Conservation (phyloP, 257 asterid species). For the Echium plantagineum region DNA sequence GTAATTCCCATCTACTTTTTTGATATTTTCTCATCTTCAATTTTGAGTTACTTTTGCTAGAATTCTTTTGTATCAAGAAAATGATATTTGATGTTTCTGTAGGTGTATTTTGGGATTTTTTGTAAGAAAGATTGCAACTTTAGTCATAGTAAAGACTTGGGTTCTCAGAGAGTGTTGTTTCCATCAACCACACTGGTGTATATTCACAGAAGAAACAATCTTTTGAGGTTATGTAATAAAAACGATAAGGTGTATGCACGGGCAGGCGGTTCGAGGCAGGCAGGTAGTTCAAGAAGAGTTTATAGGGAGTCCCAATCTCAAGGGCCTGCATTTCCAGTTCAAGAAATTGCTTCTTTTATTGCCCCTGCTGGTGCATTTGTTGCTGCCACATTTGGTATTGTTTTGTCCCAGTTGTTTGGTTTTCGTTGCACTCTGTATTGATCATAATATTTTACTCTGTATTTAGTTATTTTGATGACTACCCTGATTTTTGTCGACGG, state of each 20-base stretch:
- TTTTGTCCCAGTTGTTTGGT: conserved; percentile 3
- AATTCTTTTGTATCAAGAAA: too few species aligned
- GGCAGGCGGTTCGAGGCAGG: conserved; percentile 34
- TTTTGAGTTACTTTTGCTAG: too few species aligned
- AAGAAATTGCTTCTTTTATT: conserved; percentile 40
- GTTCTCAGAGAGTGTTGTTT: conserved; percentile 17
- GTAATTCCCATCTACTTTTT: not conserved
- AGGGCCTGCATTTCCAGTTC: conserved; percentile 35
- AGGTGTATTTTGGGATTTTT: conserved; percentile 28
- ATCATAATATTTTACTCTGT: conserved; percentile 1
- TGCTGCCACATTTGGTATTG: conserved; percentile 67
- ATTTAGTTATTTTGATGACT: not conserved
- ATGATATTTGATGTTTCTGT: not conserved
- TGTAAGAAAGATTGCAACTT: not conserved
- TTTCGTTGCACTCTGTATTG: not conserved
- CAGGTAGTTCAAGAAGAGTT: conserved; percentile 43
- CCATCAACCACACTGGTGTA: conserved; percentile 19
- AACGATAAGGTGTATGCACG: conserved; percentile 34
- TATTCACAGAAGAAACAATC: conserved; percentile 18
- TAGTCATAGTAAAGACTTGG: conserved; percentile 10
- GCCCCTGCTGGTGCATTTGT: conserved; percentile 69
- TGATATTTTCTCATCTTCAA: not conserved
- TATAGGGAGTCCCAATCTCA: conserved; percentile 55
- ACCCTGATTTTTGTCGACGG: too few species aligned
- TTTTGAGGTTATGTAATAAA: conserved; percentile 18